These are phyloP conservation scores for Phytophthora brassicae DNA, from an alignment of 352 stramenopile species.

Conservation along the genomic window DNA sequence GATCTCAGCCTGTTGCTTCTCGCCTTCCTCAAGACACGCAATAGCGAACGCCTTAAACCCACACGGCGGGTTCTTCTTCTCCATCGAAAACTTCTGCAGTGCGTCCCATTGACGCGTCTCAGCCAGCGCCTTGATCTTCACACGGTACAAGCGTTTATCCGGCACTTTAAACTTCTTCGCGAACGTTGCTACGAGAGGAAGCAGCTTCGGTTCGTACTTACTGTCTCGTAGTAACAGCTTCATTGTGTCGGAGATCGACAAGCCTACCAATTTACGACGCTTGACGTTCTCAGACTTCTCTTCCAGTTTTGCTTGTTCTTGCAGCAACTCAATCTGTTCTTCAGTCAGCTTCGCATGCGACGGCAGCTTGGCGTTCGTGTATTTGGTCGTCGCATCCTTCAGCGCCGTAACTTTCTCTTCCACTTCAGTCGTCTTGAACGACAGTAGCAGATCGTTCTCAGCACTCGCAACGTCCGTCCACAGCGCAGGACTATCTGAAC, in stretches of 20 bases:
- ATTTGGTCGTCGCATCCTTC: constrained; percentile 69
- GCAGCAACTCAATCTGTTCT: constrained; percentile 86
- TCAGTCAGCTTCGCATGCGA: constrained; percentile 71
- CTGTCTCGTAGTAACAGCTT: constrained; percentile 74
- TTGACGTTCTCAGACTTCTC: constrained; percentile 84
- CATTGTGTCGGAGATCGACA: constrained; percentile 88
- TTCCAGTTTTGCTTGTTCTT: constrained; percentile 83
- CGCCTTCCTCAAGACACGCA: constrained; percentile 70
- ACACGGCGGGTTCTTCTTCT: constrained; percentile 85
- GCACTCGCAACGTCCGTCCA: constrained; percentile 68
- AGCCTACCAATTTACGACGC: constrained; percentile 74
- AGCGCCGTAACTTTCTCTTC: constrained; percentile 69
- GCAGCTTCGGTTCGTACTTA: constrained; percentile 84
- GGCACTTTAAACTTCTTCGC: constrained; percentile 91
- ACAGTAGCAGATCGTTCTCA: constrained; percentile 74
- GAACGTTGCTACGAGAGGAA: constrained; percentile 60
- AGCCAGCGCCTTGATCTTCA: constrained; percentile 89
- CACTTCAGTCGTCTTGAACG: constrained; percentile 60
- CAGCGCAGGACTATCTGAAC: constrained; percentile 52
- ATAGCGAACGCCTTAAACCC: constrained; percentile 87
- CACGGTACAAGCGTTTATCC: constrained; percentile 90
- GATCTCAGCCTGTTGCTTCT: constrained; percentile 81
- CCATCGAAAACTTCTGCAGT: constrained; percentile 85
- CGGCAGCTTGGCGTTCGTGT: constrained; percentile 68
- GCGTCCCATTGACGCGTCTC: constrained; percentile 87